A percentile compares a stretch with the other conserved stretches of the same genome.
These are phyloP conservation scores for Neurospora sp. DNA, from an alignment of 495 filamentous ascomycete species.

Conservation along the genomic window DNA sequence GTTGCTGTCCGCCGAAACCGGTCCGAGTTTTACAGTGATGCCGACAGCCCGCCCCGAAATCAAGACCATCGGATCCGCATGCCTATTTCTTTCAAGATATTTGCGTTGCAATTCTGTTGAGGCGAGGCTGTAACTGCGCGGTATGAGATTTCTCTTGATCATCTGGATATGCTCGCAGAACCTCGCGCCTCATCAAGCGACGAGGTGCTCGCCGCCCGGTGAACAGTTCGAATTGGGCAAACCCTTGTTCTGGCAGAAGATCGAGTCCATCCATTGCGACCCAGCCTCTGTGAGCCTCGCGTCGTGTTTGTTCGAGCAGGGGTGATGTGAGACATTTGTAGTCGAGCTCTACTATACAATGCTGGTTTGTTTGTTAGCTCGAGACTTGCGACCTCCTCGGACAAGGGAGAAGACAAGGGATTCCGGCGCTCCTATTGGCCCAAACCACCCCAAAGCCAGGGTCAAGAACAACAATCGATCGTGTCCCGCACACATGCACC, in stretches of 20 bases:
- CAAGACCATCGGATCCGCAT: neutral
- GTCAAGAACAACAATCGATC: neutral
- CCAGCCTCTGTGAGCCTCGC: constrained; percentile 54
- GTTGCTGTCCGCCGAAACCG: neutral
- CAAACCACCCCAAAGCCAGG: neutral
- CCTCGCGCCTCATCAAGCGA: constrained; percentile 56
- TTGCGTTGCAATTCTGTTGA: constrained; percentile 21
- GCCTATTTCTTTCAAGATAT: neutral
- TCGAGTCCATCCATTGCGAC: constrained; percentile 63
- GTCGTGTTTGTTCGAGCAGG: constrained; percentile 51
- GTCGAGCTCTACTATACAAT: constrained; percentile 49
- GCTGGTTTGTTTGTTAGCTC: neutral
- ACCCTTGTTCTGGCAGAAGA: constrained; percentile 64
- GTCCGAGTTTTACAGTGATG: neutral
- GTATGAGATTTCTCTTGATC: constrained; percentile 22
- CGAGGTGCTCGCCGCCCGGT: constrained; percentile 62
- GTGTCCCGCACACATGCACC: neutral
- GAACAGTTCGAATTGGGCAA: constrained; percentile 69
- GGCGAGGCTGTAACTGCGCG: constrained; percentile 20
- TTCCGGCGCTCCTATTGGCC: neutral
- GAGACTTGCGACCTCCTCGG: neutral
- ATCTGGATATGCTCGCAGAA: constrained; percentile 41
- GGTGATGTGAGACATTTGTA: constrained; percentile 61
- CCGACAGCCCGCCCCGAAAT: neutral
- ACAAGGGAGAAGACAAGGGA: neutral